A percentile compares a stretch with the other conserved stretches of the same genome.
Evolutionary conservation across 345 rosid species (phyloP).

Genomic region (Eutrema yunnanense): DNA sequence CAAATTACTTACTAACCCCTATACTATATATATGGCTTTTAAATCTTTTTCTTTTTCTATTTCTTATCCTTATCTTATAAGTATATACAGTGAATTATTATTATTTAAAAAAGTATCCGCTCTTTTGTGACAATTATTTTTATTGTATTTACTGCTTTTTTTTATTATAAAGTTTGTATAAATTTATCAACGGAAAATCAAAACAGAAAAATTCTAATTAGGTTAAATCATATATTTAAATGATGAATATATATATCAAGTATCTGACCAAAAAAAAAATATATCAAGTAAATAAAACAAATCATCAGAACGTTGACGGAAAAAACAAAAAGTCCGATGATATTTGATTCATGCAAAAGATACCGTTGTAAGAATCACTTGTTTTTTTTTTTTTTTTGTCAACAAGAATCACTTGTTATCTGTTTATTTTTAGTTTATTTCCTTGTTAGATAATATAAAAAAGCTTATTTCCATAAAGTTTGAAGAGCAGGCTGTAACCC

Average conservation of each 20-base stretch:
- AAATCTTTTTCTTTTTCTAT: neutral
- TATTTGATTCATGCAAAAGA: neutral
- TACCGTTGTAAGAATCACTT: neutral
- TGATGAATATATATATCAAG: neutral
- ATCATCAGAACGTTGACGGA: neutral
- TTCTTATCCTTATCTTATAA: neutral
- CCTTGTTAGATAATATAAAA: too few species aligned
- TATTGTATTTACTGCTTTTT: neutral
- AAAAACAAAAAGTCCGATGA: too few species aligned
- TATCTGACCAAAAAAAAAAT: too few species aligned
- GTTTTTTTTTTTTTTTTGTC: neutral
- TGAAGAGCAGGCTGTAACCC: too few species aligned
- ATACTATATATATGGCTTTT: neutral
- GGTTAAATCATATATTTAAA: neutral
- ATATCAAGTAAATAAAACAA: neutral
- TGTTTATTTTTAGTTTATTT: neutral
- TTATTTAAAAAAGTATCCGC: neutral
- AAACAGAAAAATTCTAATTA: neutral
- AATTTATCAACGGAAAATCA: neutral
- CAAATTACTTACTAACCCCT: neutral
- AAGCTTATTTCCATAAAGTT: too few species aligned
- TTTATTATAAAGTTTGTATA: neutral
- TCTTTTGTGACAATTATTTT: neutral
- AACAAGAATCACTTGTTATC: neutral
- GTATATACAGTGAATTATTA: neutral